Percentiles rank a stretch among this genome's conserved stretches.
Conservation (phyloP, 768 basidiomycete species). For the Naganishia friedmannii region DNA sequence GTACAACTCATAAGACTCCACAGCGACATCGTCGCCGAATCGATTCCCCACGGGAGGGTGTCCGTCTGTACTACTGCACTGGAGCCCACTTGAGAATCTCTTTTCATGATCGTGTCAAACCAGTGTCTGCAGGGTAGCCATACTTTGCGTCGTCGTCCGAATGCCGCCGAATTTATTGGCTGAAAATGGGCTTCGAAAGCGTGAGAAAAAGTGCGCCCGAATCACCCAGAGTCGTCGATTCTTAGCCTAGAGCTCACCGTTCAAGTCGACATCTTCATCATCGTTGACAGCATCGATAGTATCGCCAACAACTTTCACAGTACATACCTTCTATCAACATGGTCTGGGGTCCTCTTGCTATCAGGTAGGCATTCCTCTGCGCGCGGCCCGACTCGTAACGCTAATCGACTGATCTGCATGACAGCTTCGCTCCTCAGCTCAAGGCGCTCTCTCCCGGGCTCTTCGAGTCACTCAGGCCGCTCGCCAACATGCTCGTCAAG, state of each 20-base stretch:
- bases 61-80: no score
- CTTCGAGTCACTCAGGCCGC: constrained; percentile 66
- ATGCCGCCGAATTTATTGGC: no score
- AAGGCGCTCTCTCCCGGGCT: constrained; percentile 64
- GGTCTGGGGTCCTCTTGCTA: constrained; percentile 33
- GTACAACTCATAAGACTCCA: no score
- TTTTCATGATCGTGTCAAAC: no score
- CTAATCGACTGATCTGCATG: not conserved
- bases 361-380: constrained; percentile 24
- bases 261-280: not conserved
- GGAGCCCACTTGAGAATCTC: no score
- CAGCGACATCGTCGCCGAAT: no score
- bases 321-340: constrained; percentile 12
- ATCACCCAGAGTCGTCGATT: no score
- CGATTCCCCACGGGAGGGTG: no score
- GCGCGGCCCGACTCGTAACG: not conserved
- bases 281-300: not conserved
- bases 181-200: no score
- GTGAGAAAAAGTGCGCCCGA: no score
- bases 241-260: not conserved
- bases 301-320: not conserved
- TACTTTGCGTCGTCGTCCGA: no score
- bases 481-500: constrained; percentile 79
- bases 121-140: no score
- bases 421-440: constrained; percentile 67